Conservation (phyloP, 148 eudicot genomes). For the Arctostaphylos glauca region DNA sequence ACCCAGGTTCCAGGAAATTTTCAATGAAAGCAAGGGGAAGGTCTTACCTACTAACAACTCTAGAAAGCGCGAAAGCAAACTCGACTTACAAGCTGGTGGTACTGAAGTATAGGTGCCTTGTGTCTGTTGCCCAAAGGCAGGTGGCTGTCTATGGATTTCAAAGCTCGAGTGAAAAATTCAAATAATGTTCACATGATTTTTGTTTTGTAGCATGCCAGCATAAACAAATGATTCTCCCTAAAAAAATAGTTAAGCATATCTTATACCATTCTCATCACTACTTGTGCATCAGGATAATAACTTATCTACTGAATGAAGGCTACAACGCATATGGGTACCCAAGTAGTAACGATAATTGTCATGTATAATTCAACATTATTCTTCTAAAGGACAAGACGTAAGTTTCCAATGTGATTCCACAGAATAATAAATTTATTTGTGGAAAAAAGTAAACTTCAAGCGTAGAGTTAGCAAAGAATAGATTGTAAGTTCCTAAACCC, state of each 20-base stretch:
- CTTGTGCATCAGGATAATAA: not conserved
- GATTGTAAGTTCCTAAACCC: not conserved
- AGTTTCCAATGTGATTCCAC: not conserved
- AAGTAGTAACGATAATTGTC: not conserved
- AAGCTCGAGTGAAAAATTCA: not conserved
- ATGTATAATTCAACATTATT: not conserved
- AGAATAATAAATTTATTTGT: not conserved
- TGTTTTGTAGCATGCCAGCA: not conserved
- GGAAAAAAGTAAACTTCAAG: not conserved
- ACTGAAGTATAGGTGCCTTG: not conserved
- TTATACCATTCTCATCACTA: not conserved
- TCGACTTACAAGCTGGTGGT: not conserved
- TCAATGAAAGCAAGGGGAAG: not conserved
- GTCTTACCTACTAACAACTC: too few relatives aligned
- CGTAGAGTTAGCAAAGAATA: not conserved
- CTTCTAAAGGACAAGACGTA: not conserved
- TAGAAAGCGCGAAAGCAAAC: not conserved
- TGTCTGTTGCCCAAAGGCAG: not conserved
- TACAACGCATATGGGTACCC: not conserved
- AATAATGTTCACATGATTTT: not conserved
- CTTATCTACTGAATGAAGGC: not conserved
- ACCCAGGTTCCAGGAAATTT: not conserved
- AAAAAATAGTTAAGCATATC: not conserved
- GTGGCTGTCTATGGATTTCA: slow-evolving; percentile 3
- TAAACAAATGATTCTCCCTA: not conserved